Base-by-base conservation (phyloP, 352 stramenopile species). In the Aphanomyces astaci region DNA sequence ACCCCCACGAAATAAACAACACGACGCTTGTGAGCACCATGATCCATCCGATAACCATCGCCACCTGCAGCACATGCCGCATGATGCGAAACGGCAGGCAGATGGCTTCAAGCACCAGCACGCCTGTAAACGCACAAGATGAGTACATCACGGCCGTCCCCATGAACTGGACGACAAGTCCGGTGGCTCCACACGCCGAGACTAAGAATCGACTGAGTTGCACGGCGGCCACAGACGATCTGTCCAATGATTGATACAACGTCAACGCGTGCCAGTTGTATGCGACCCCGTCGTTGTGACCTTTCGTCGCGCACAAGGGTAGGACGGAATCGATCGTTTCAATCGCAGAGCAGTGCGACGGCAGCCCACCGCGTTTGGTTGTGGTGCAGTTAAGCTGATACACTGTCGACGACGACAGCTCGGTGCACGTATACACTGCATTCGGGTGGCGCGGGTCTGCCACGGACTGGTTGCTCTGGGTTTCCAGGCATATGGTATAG, bases 321-420 rank as follows among this genome's bases (percentile, higher is more conserved):
- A 11, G 19, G 24, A 27, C 10, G 17, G 30, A 24, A 27, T 15
- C 5, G 2, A 32, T 17, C 31, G n/a, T 49, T 0, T 10, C 22
- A 17, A 60, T 43, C 2, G 43, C 17, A 19, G 28, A n/a, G 45
- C 62, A 68, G 25, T 62, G 28, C n/a, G 10, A 22, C 15, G 40
- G 25, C 7, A 28, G 4, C 27, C 27, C 1, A 19, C 28, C 27
- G 17, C 24, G 31, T 19, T 24, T 32, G 17, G 30, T 22, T 19
- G 62, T 56, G 5, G 51, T 33, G 43, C 62, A 68, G 39, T 68
- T 68, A 45, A 68, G 39, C 25, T 68, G 62, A 5, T 46, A 24
- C 5, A 68, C 30, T 24, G 15, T 25, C n/a, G 49, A 10, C 28
- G 28, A 51, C n/a, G 25, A 59, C 10, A 68, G 62, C 17, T 52